Percentiles rank a stretch among this genome's conserved stretches.
These are phyloP conservation scores for Pyrenochaeta sp. DNA, from an alignment of 2,329 filamentous ascomycete genomes.

Conservation along the genomic window DNA sequence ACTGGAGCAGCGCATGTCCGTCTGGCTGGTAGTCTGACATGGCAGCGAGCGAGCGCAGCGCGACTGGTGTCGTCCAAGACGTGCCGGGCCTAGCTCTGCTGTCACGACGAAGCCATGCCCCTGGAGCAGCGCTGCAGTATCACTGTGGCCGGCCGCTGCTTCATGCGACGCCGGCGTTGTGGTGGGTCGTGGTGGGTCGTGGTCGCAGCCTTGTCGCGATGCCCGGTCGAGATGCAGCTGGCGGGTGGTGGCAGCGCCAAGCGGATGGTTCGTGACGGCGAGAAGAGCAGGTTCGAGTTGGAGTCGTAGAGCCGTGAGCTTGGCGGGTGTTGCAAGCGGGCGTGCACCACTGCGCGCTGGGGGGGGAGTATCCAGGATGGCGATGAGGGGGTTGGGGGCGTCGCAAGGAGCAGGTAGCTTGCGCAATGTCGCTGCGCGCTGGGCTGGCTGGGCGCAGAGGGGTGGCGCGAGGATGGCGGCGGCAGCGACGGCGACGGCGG, in stretches of 20 bases:
- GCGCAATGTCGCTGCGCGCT: conserved; percentile 15
- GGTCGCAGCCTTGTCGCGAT: conserved; percentile 9
- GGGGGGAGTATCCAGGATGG: neutral
- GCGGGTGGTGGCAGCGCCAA: conserved; percentile 36
- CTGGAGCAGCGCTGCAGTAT: conserved; percentile 13
- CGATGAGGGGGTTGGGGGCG: conserved; percentile 22
- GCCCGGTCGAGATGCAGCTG: too few species aligned
- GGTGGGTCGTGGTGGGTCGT: conserved; percentile 15
- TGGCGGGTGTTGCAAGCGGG: conserved; percentile 6
- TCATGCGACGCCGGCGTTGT: conserved; percentile 28
- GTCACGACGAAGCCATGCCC: conserved; percentile 34
- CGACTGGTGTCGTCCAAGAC: neutral
- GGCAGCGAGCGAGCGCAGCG: conserved; percentile 3
- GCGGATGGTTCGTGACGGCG: conserved; percentile 19
- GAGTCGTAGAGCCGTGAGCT: too few species aligned
- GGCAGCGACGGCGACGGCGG: neutral
- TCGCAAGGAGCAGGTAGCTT: conserved; percentile 32
- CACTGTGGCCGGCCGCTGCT: conserved; percentile 9
- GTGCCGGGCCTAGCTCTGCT: neutral
- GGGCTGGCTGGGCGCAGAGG: conserved; percentile 1
- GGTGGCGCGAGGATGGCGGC: conserved; percentile 3
- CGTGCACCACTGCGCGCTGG: conserved; percentile 12
- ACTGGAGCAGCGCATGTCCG: conserved; percentile 42
- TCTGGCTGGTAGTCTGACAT: conserved; percentile 37
- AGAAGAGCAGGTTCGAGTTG: too few species aligned